A percentile compares a stretch with the other conserved stretches of the same genome.
phyloP scores from a whole-genome alignment of 2,329 filamentous ascomycete genomes.

The Cryoendolithus antarcticus region DNA sequence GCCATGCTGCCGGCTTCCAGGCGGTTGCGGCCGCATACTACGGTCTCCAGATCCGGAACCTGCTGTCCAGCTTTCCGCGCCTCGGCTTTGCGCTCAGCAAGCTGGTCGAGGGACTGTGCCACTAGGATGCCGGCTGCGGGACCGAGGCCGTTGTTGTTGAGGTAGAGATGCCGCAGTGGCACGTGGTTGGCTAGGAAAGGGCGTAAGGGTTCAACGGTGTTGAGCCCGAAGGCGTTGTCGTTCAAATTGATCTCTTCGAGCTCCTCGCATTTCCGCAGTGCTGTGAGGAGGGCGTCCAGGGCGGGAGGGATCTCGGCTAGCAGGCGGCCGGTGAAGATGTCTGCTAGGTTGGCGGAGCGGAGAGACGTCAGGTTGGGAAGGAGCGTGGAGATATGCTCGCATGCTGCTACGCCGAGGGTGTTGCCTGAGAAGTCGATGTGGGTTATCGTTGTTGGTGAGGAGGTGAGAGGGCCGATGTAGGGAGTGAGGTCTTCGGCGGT shows the following conservation, averaged over 20 bases:
- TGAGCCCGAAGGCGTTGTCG: conserved; percentile 95
- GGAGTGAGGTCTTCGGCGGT: conserved; percentile 74
- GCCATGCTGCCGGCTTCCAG: conserved; percentile 94
- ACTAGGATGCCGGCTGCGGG: conserved; percentile 82
- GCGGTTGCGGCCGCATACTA: conserved; percentile 91
- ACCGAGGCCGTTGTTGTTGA: conserved; percentile 97
- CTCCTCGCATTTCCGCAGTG: conserved; percentile 72
- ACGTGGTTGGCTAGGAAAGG: conserved; percentile 81
- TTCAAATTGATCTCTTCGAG: conserved; percentile 90
- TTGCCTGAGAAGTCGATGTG: conserved; percentile 83
- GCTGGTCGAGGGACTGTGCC: conserved; percentile 70
- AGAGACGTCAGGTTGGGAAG: conserved; percentile 67
- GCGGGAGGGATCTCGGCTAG: conserved; percentile 89
- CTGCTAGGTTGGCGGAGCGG: conserved; percentile 75
- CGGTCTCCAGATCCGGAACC: conserved; percentile 81
- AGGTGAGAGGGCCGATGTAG: conserved; percentile 63
- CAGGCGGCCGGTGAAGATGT: conserved; percentile 93
- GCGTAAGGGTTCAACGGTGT: conserved; percentile 87
- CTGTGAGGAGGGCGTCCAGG: conserved; percentile 70
- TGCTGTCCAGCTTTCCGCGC: conserved; percentile 59
- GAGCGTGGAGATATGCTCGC: conserved; percentile 70
- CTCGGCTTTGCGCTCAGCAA: conserved; percentile 73
- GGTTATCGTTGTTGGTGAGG: conserved; percentile 57
- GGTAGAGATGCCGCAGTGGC: conserved; percentile 82
- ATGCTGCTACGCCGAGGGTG: conserved; percentile 81